Evolutionary conservation across 2,329 filamentous ascomycete genomes (phyloP).

Genomic region (Conoideocrella luteorostrata): DNA sequence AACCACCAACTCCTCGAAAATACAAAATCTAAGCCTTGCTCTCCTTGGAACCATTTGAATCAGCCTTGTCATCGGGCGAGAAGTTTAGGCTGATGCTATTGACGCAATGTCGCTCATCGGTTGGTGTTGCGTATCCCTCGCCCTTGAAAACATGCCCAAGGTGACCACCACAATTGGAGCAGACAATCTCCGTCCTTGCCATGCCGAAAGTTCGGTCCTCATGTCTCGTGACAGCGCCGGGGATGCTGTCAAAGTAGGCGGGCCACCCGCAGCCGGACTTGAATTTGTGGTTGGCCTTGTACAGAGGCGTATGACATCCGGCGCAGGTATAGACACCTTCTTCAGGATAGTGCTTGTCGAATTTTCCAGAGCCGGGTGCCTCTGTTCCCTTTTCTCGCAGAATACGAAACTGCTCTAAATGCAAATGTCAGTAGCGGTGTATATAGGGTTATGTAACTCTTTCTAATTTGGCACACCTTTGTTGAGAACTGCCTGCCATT

Average conservation of each 20-base stretch:
- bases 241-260: constrained; percentile 92
- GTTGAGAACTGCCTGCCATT: constrained; percentile 84
- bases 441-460: neutral
- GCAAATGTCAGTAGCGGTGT: constrained; percentile 8
- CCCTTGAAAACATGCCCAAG: constrained; percentile 94
- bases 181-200: constrained; percentile 86
- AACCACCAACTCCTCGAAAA: neutral
- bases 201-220: constrained; percentile 74
- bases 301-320: constrained; percentile 79
- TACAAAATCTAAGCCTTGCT: constrained; percentile 28
- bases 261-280: constrained; percentile 96
- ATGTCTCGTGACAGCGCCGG: constrained; percentile 79
- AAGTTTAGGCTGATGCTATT: constrained; percentile 91
- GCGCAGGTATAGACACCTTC: constrained; percentile 81
- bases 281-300: constrained; percentile 93
- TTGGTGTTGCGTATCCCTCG: constrained; percentile 76
- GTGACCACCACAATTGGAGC: constrained; percentile 89
- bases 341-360: constrained; percentile 75
- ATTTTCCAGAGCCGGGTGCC: constrained; percentile 69
- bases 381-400: constrained; percentile 92
- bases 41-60: constrained; percentile 24
- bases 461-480: constrained; percentile 33
- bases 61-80: constrained; percentile 52
- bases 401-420: constrained; percentile 85
- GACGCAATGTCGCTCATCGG: constrained; percentile 94